Conservation (phyloP, 345 rosid genomes). For the Viola odorata region DNA sequence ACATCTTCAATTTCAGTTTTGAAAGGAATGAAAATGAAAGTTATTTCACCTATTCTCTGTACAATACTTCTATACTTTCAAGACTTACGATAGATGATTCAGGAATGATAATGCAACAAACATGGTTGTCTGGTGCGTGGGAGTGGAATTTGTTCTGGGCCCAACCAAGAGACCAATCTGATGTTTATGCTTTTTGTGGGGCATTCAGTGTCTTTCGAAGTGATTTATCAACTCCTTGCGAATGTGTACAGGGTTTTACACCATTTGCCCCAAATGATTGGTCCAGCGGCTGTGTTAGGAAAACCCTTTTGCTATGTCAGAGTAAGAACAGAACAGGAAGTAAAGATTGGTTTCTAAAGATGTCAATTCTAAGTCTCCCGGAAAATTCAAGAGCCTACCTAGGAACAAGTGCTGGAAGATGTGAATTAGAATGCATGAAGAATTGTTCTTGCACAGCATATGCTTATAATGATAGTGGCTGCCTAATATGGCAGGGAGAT, state of each 20-base stretch:
- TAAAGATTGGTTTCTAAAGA: background rate
- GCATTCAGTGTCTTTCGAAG: slow-evolving; percentile 18
- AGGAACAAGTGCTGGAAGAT: background rate
- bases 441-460: background rate
- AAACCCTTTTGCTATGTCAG: background rate
- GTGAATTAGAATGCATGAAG: background rate
- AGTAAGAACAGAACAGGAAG: too few relatives aligned
- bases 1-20: slow-evolving; percentile 19
- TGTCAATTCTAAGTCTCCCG: background rate
- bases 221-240: too few relatives aligned
- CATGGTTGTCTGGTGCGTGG: slow-evolving; percentile 2
- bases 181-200: slow-evolving; percentile 23
- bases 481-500: background rate
- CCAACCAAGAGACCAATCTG: slow-evolving; percentile 13
- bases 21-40: slow-evolving; percentile 18
- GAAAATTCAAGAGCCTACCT: background rate
- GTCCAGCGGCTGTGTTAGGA: background rate
- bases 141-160: slow-evolving; percentile 22
- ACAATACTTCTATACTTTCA: slow-evolving; percentile 3
- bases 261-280: too few relatives aligned
- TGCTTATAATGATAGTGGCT: background rate
- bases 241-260: too few relatives aligned
- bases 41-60: slow-evolving; percentile 29
- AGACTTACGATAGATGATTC: background rate
- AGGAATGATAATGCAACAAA: slow-evolving; percentile 14